Conservation (phyloP, 441 rosid species). For the Jatropha multifida region DNA sequence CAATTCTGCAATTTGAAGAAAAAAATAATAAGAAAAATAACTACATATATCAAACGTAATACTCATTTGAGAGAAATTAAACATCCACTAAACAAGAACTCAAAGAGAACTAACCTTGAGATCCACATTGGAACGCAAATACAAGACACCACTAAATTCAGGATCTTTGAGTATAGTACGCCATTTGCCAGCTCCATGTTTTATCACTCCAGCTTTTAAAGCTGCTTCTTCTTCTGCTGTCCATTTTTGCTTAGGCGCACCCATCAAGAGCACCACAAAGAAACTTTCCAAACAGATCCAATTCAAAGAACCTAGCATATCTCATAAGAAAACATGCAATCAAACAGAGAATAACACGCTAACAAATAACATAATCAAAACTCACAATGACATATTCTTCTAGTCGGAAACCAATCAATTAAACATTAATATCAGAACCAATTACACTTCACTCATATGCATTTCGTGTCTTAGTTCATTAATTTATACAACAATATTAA, state of each 20-base stretch:
- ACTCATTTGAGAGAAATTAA: neutral
- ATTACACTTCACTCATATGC: neutral
- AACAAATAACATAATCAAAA: neutral
- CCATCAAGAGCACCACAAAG: conserved; percentile 50
- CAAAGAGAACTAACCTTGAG: conserved; percentile 61
- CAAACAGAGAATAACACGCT: neutral
- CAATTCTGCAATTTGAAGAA: neutral
- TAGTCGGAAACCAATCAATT: neutral
- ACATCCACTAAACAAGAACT: conserved; percentile 2
- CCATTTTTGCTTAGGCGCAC: conserved; percentile 99
- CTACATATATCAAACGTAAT: conserved; percentile 3
- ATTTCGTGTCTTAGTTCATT: too few relatives aligned
- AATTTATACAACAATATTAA: too few relatives aligned
- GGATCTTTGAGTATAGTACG: conserved; percentile 96
- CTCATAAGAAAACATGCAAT: neutral
- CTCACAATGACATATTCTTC: neutral
- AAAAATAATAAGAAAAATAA: neutral
- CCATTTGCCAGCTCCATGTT: conserved; percentile 99
- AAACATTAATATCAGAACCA: neutral
- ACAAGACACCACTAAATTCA: conserved; percentile 73
- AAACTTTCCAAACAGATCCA: conserved; percentile 18
- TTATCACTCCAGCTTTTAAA: conserved; percentile 80
- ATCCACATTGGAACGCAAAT: conserved; percentile 91
- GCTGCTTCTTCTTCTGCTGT: conserved; percentile 97
- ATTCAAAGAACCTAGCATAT: neutral